These are phyloP conservation scores for Cenchrus americanus DNA, from an alignment of 176 grass and related monocot genomes.

Conservation along the genomic window DNA sequence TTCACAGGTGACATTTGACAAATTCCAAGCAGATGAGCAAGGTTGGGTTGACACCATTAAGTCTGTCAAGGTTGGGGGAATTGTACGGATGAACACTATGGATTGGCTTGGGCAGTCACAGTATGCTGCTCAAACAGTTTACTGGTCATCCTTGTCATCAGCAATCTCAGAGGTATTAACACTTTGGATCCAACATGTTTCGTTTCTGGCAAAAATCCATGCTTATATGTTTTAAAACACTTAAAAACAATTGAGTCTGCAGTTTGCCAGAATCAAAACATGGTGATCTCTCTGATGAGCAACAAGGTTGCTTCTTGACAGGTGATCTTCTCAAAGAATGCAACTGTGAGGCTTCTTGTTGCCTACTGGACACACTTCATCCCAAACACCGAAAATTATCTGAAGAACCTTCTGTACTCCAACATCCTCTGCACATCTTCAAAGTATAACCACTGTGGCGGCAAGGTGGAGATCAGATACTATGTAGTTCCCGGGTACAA, in stretches of 20 bases:
- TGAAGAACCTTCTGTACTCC: slow-evolving; percentile 82
- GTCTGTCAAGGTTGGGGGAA: slow-evolving; percentile 70
- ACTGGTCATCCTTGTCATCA: slow-evolving; percentile 78
- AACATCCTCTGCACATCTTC: slow-evolving; percentile 74
- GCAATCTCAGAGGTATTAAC: slow-evolving; percentile 77
- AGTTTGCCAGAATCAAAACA: too few species aligned
- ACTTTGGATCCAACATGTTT: not conserved
- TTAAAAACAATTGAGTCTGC: too few species aligned
- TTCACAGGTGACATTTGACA: slow-evolving; percentile 74
- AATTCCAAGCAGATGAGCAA: slow-evolving; percentile 92
- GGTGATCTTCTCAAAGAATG: slow-evolving; percentile 77
- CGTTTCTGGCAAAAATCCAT: not conserved
- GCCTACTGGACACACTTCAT: slow-evolving; percentile 87
- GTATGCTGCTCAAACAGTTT: slow-evolving; percentile 66
- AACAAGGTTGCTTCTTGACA: slow-evolving; percentile 42
- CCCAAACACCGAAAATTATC: slow-evolving; percentile 66
- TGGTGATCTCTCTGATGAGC: not conserved
- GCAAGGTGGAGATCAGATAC: slow-evolving; percentile 77
- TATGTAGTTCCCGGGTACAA: slow-evolving; percentile 75
- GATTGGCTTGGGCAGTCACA: slow-evolving; percentile 93
- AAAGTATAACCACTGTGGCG: slow-evolving; percentile 64
- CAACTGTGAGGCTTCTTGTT: slow-evolving; percentile 71
- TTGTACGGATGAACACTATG: slow-evolving; percentile 82
- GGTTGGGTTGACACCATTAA: slow-evolving; percentile 90
- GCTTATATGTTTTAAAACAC: not conserved